These are phyloP conservation scores for Austroboletus rostrupii DNA, from an alignment of 1,284 basidiomycete species.

Conservation along the genomic window DNA sequence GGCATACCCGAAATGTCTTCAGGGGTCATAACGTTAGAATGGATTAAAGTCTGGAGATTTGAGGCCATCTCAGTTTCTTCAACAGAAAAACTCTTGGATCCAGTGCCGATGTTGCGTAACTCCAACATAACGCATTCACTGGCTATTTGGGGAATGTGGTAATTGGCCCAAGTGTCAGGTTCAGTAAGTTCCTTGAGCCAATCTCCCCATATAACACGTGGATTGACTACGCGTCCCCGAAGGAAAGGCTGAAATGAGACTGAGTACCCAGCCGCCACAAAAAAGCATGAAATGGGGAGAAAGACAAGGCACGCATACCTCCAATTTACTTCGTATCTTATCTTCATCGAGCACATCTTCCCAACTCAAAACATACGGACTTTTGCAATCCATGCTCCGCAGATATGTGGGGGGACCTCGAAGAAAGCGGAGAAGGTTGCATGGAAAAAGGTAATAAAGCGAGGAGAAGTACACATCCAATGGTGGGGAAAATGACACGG, in stretches of 20 bases:
- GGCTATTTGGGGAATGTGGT: slow-evolving; percentile 63
- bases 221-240: slow-evolving; percentile 71
- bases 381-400: slow-evolving; percentile 41
- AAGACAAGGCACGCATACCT: slow-evolving; percentile 39
- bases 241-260: slow-evolving; percentile 51
- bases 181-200: slow-evolving; percentile 60
- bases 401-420: slow-evolving; percentile 65
- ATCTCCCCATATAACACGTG: slow-evolving; percentile 65
- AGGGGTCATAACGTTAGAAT: slow-evolving; percentile 11
- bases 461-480: slow-evolving; percentile 67
- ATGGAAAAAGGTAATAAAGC: slow-evolving; percentile 86
- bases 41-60: slow-evolving; percentile 3
- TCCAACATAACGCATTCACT: slow-evolving; percentile 73
- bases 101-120: slow-evolving; percentile 51
- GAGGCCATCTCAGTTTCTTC: slow-evolving; percentile 8
- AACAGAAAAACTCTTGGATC: slow-evolving; percentile 29
- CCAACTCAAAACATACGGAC: slow-evolving; percentile 62
- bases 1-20: slow-evolving; percentile 18
- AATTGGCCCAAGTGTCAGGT: slow-evolving; percentile 62
- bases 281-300: neutral
- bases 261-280: slow-evolving; percentile 2
- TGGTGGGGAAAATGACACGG: slow-evolving; percentile 50
- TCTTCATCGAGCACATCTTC: slow-evolving; percentile 64
- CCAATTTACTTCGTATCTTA: slow-evolving; percentile 64
- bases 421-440: slow-evolving; percentile 76